Evolutionary conservation across 257 asterid genomes (phyloP).

Genomic region (Verbascum thapsus): DNA sequence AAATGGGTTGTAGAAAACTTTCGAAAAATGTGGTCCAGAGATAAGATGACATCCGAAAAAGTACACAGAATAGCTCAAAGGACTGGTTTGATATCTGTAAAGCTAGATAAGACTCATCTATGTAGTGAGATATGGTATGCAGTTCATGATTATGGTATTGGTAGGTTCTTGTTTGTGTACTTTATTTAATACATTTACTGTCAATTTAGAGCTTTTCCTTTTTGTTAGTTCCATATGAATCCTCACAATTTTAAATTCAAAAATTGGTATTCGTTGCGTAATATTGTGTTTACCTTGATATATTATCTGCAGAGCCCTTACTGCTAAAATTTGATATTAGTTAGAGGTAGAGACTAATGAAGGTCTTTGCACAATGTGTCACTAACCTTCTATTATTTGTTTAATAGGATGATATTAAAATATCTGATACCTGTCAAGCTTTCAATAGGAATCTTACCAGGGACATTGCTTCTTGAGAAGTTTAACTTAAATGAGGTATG

Average conservation of each 20-base stretch:
- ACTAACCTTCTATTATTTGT: conserved; percentile 31
- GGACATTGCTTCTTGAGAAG: conserved; percentile 58
- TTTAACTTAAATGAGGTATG: conserved; percentile 83
- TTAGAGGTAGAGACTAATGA: conserved; percentile 17
- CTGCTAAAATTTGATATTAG: conserved; percentile 2
- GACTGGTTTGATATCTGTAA: not conserved
- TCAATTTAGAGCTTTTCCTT: conserved; percentile 5
- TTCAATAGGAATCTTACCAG: conserved; percentile 83
- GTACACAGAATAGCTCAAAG: not conserved
- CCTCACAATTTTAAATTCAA: conserved; percentile 1
- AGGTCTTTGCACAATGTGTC: conserved; percentile 2
- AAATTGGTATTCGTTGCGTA: conserved; percentile 2
- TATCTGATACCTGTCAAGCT: conserved; percentile 93
- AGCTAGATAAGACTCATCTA: not conserved
- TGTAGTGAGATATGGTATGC: not conserved
- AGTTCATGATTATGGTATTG: not conserved
- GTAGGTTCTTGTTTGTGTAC: conserved; percentile 13
- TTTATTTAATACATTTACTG: no score
- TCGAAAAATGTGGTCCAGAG: no score
- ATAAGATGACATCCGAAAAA: no score
- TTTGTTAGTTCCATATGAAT: not conserved
- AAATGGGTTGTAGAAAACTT: no score
- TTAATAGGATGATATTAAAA: conserved; percentile 85
- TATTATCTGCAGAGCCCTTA: conserved; percentile 1
- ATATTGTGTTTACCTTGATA: conserved; percentile 10